phyloP scores from a whole-genome alignment of 2,329 filamentous ascomycete species.

The Pseudophaeomoniella oleicola region DNA sequence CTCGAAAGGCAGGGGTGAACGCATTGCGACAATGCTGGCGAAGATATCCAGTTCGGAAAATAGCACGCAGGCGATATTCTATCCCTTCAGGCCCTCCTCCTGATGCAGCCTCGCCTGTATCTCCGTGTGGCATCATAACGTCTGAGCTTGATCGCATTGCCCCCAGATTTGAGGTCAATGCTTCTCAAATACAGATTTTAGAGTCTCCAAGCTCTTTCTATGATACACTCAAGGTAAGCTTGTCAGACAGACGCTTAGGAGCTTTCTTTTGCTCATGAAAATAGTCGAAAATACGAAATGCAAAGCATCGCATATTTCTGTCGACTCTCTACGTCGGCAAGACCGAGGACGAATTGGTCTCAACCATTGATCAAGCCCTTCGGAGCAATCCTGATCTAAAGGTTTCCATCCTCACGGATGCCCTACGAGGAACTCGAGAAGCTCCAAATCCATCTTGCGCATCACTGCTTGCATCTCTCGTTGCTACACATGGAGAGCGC shows the following conservation, averaged over 20 bases:
- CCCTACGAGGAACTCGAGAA: slow-evolving; percentile 80
- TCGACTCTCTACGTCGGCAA: slow-evolving; percentile 97
- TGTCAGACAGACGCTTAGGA: slow-evolving; percentile 1
- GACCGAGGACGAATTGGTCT: slow-evolving; percentile 76
- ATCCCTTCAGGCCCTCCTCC: not conserved
- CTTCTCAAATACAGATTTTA: slow-evolving; percentile 67
- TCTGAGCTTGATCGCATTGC: slow-evolving; percentile 75
- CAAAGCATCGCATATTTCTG: slow-evolving; percentile 68
- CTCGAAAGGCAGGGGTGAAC: not conserved
- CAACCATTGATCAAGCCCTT: slow-evolving; percentile 61
- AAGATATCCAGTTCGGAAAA: not conserved
- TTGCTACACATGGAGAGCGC: slow-evolving; percentile 71
- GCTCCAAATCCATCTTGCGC: slow-evolving; percentile 74
- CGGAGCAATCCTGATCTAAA: slow-evolving; percentile 58
- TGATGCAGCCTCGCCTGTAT: not conserved
- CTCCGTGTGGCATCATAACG: slow-evolving; percentile 30
- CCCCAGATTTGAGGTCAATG: slow-evolving; percentile 75
- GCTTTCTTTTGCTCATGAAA: slow-evolving; percentile 7
- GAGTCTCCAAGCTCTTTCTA: slow-evolving; percentile 81
- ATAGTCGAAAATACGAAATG: slow-evolving; percentile 66
- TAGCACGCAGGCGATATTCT: not conserved
- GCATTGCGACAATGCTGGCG: not conserved
- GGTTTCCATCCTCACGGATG: slow-evolving; percentile 83
- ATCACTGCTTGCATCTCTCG: slow-evolving; percentile 71
- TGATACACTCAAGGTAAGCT: slow-evolving; percentile 62